Percentiles rank a stretch among this genome's conserved stretches.
These are phyloP conservation scores for Physaria fendleri DNA, from an alignment of 345 rosid genomes.

Conservation along the genomic window DNA sequence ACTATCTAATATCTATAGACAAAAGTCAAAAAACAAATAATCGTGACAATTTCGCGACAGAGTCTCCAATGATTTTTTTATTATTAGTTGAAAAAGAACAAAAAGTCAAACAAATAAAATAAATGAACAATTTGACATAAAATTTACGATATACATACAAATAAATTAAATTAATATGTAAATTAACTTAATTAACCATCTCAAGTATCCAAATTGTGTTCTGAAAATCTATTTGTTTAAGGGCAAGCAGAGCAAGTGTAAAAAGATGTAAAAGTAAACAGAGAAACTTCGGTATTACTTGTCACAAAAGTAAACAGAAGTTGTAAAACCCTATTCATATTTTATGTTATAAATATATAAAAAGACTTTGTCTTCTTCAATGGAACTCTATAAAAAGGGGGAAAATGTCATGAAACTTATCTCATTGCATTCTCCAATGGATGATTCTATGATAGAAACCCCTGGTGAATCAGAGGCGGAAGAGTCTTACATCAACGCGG, in stretches of 20 bases:
- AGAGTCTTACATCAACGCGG: neutral
- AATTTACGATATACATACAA: too few relatives aligned
- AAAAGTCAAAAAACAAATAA: too few relatives aligned
- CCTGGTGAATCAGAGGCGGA: neutral
- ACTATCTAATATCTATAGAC: too few relatives aligned
- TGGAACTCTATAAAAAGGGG: neutral
- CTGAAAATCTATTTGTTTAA: neutral
- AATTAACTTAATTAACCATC: too few relatives aligned
- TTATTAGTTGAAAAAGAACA: too few relatives aligned
- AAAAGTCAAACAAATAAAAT: too few relatives aligned
- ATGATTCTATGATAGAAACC: neutral
- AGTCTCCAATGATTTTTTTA: too few relatives aligned
- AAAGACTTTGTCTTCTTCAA: slow-evolving; percentile 2
- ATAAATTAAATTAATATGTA: too few relatives aligned
- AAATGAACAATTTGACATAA: too few relatives aligned
- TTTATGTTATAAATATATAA: too few relatives aligned
- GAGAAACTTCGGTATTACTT: neutral
- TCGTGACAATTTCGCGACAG: too few relatives aligned
- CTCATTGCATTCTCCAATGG: neutral
- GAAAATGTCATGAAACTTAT: neutral
- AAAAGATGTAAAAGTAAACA: too few relatives aligned
- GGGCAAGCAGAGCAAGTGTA: neutral
- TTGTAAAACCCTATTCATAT: neutral
- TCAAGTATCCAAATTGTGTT: neutral
- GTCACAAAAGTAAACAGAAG: neutral